Evolutionary conservation across 2,329 filamentous ascomycete species (phyloP), one percentile per base, ranked within the genome.

Genomic region (Fusarium tanahbumbuense): DNA sequence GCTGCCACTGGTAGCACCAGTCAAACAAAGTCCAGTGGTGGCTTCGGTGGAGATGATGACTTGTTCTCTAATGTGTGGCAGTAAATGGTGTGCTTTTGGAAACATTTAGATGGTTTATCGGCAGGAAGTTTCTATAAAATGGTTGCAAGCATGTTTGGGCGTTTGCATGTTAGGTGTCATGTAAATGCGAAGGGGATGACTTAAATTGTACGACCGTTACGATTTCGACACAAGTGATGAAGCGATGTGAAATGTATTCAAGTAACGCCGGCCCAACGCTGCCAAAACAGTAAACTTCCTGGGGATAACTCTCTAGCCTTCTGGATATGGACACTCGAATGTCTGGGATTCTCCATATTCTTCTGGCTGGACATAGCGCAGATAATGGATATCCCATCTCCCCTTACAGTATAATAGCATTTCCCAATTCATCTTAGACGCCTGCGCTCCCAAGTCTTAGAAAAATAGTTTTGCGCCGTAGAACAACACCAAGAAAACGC

Each of bases 31-130:
- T 83, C 90, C 34, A 81, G 86, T 27, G 82, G 85, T 23, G 87
- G 87, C 16, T 88, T 91, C 72, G 89, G 87, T 22, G 88, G 86
- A 56, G 90, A 88, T 57, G 95, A 98, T 71, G 95, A 98, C 82
- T 80, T 98, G 75, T 98, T 98, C 81, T 94, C 92, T 32, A 98
- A 98, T 80, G 95, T 98, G 52, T 98, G 95, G 95, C 88, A 94
- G 82, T 98, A 81, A 22, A n/a, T 20, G 22, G 63, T 41, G 52
- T 20, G 32, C 25, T 57, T 60, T 53, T 60, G 64, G 54, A 58
- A 60, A 60, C 46, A 67, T 58, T 46, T 62, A 64, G 58, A 67
- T 64, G 55, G 67, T 22, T 46, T 59, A 53, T 45, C 20, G 37
- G 56, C 46, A 30, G 41, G 57, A 37, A 56, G 50, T 70, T 67